Conservation (phyloP, 495 filamentous ascomycete species). For the Lophium mytilinum region DNA sequence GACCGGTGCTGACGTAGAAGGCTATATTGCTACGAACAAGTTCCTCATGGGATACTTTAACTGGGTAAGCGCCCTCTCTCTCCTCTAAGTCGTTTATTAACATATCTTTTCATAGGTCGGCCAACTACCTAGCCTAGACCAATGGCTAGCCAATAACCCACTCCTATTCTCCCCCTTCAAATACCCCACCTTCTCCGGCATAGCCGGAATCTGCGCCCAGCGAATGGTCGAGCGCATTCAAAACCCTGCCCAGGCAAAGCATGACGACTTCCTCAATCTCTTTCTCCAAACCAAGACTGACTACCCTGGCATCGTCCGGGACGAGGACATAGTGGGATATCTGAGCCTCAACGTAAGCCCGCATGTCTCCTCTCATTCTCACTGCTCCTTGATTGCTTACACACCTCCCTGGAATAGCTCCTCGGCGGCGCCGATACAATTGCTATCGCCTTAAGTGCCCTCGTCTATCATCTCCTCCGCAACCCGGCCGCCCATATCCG, state of each 20-base stretch:
- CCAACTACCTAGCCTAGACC: conserved; percentile 10
- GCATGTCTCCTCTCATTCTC: not conserved
- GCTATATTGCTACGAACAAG: conserved; percentile 2
- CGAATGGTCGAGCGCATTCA: conserved; percentile 7
- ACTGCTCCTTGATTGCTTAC: not conserved
- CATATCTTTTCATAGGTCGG: not conserved
- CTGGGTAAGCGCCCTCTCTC: not conserved
- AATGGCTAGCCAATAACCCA: conserved; percentile 10
- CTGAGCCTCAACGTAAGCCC: conserved; percentile 8
- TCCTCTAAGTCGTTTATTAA: not conserved
- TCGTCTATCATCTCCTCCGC: conserved; percentile 14
- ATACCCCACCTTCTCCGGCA: conserved; percentile 9
- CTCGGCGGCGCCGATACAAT: conserved; percentile 14
- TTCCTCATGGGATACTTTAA: conserved; percentile 12
- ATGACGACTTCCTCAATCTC: conserved; percentile 13
- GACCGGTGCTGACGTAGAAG: not conserved
- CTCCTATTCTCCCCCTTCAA: conserved; percentile 6
- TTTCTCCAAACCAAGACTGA: conserved; percentile 11
- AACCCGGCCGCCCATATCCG: not conserved
- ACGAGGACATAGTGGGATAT: conserved; percentile 8
- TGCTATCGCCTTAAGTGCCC: conserved; percentile 6
- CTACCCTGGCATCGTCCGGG: conserved; percentile 1
- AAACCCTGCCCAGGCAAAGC: not conserved
- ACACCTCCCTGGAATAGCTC: not conserved
- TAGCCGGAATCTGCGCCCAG: conserved; percentile 6